These are phyloP conservation scores for Pyricularia pennisetigena DNA, from an alignment of 2,329 filamentous ascomycete genomes.

Conservation along the genomic window DNA sequence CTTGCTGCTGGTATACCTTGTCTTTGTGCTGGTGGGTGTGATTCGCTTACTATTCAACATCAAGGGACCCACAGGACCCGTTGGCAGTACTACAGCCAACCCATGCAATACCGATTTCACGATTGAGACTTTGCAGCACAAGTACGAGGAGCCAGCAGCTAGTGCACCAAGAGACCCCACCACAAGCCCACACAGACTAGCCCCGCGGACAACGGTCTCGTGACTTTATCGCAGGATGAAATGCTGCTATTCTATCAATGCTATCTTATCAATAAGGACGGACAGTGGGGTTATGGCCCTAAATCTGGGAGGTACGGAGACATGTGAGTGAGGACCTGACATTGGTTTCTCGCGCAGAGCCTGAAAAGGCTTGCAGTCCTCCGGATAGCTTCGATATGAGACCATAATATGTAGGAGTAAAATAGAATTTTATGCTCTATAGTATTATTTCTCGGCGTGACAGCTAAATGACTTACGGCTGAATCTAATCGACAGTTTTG, in stretches of 20 bases:
- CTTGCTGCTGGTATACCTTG: conserved; percentile 66
- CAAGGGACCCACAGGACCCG: not conserved
- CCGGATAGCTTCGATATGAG: not conserved
- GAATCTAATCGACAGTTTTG: not conserved
- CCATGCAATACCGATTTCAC: not conserved
- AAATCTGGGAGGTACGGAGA: not conserved
- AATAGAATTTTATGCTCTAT: not conserved
- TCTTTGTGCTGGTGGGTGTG: conserved; percentile 43
- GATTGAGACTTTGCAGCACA: not conserved
- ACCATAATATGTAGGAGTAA: not conserved
- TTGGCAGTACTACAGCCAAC: not conserved
- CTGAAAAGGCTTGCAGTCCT: not conserved
- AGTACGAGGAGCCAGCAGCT: not conserved
- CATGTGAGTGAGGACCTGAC: not conserved
- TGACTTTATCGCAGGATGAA: not conserved
- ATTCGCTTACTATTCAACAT: conserved; percentile 23
- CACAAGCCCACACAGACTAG: not conserved
- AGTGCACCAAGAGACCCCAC: not conserved
- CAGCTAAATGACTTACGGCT: not conserved
- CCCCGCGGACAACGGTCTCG: not conserved
- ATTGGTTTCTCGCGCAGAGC: not conserved
- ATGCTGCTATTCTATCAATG: not conserved
- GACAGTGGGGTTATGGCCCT: not conserved
- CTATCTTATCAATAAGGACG: not conserved
- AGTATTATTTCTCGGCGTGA: not conserved